These are phyloP conservation scores for Hyaloscypha bicolor DNA, from an alignment of 495 filamentous ascomycete genomes.

Conservation along the genomic window DNA sequence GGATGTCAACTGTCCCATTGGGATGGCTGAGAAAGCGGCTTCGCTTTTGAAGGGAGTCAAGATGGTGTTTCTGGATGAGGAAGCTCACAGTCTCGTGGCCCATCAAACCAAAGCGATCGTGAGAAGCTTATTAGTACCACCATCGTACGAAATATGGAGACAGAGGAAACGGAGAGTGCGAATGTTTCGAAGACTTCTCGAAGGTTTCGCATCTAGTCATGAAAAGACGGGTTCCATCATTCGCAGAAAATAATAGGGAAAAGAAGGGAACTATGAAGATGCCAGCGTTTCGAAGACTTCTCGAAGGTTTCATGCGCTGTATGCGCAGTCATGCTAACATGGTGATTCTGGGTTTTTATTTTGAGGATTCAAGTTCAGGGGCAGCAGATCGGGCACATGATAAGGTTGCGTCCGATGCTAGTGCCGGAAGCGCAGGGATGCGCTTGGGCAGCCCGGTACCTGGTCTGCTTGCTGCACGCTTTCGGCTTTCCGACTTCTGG, in stretches of 20 bases:
- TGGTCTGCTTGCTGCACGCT: no score
- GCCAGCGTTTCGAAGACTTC: not conserved
- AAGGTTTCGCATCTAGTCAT: not conserved
- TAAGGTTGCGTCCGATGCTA: not conserved
- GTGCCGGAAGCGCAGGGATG: not conserved
- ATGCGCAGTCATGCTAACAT: not conserved
- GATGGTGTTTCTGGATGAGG: constrained; percentile 5
- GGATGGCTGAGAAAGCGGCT: constrained; percentile 16
- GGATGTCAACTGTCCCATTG: constrained; percentile 10
- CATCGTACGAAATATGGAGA: not conserved
- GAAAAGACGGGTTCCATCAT: no score
- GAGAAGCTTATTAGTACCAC: not conserved
- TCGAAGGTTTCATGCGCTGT: not conserved
- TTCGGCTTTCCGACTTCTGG: no score
- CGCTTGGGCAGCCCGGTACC: not conserved
- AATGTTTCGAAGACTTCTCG: not conserved
- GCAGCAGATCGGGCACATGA: not conserved
- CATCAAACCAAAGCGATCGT: not conserved
- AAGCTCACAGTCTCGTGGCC: constrained; percentile 8
- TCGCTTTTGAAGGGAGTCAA: not conserved
- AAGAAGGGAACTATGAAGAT: no score
- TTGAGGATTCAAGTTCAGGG: not conserved
- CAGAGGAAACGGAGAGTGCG: not conserved
- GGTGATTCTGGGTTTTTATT: not conserved
- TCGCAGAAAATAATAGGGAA: no score